phyloP scores from a whole-genome alignment of 805 yeast genomes.

The Ogataea chonburiensis region DNA sequence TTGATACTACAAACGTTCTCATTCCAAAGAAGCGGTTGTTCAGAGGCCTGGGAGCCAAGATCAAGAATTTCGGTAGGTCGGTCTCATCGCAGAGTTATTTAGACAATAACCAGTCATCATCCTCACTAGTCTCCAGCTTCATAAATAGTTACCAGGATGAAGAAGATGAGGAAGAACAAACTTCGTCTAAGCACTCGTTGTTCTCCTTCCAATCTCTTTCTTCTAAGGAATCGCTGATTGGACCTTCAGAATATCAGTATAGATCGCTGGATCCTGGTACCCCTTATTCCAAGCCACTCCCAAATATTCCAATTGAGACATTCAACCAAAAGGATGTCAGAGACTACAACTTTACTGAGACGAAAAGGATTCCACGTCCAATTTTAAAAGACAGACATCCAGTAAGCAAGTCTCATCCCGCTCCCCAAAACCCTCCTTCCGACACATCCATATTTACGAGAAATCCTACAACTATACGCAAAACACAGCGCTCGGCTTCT shows the following conservation, averaged over 20 bases:
- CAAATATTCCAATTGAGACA: conserved; percentile 25
- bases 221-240: conserved; percentile 2
- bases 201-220: conserved; percentile 18
- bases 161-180: conserved; percentile 3
- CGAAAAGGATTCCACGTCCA: not conserved
- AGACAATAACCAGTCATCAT: conserved; percentile 7
- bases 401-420: not conserved
- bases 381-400: conserved; percentile 6
- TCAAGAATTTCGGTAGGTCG: conserved; percentile 2
- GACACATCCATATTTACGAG: conserved; percentile 30
- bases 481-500: conserved; percentile 21
- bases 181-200: conserved; percentile 16
- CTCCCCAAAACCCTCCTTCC: conserved; percentile 17
- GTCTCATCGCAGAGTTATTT: conserved; percentile 5
- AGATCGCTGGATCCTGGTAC: conserved; percentile 1
- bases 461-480: conserved; percentile 19
- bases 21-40: conserved; percentile 4
- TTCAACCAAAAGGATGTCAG: conserved; percentile 25
- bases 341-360: conserved; percentile 16
- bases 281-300: conserved; percentile 17
- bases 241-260: not conserved
- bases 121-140: conserved; percentile 15
- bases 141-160: conserved; percentile 16
- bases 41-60: conserved; percentile 4
- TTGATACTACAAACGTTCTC: not conserved